These are phyloP conservation scores for Colletotrichum theobromicola DNA, from an alignment of 2,329 filamentous ascomycete genomes.

Conservation along the genomic window DNA sequence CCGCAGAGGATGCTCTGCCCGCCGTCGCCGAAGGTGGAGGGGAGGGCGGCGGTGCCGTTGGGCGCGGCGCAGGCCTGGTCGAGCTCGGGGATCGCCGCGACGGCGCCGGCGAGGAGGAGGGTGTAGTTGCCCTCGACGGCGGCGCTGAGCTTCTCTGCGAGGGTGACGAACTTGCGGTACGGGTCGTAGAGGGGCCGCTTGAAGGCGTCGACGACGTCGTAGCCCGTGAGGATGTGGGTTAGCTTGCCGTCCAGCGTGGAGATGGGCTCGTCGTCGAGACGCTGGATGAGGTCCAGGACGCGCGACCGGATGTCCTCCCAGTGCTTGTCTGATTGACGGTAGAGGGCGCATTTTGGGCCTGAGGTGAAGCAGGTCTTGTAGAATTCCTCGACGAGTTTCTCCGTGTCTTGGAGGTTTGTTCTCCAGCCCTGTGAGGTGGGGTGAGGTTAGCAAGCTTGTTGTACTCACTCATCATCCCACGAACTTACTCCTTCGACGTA, in stretches of 20 bases:
- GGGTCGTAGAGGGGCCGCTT: conserved; percentile 34
- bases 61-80: conserved; percentile 6
- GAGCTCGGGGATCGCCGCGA: neutral
- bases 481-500: conserved; percentile 36
- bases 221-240: conserved; percentile 32
- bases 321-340: conserved; percentile 26
- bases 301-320: conserved; percentile 34
- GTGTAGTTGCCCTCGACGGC: conserved; percentile 34
- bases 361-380: conserved; percentile 40
- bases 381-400: conserved; percentile 37
- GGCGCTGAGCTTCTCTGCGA: conserved; percentile 23
- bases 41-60: neutral
- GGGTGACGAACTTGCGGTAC: conserved; percentile 18
- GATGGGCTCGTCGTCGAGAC: conserved; percentile 32
- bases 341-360: conserved; percentile 34
- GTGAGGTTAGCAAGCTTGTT: neutral
- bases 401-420: conserved; percentile 41
- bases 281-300: conserved; percentile 32
- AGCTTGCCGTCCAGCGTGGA: conserved; percentile 24
- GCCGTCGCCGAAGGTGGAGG: conserved; percentile 23
- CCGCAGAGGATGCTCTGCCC: conserved; percentile 35
- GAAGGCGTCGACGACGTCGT: conserved; percentile 34
- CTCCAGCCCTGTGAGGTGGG: conserved; percentile 33
- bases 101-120: neutral
- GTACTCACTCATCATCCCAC: accelerated